A percentile compares a stretch with the other conserved stretches of the same genome.
These are phyloP conservation scores for Ophiostoma himal-ulmi DNA, from an alignment of 2,329 filamentous ascomycete genomes.

Conservation along the genomic window DNA sequence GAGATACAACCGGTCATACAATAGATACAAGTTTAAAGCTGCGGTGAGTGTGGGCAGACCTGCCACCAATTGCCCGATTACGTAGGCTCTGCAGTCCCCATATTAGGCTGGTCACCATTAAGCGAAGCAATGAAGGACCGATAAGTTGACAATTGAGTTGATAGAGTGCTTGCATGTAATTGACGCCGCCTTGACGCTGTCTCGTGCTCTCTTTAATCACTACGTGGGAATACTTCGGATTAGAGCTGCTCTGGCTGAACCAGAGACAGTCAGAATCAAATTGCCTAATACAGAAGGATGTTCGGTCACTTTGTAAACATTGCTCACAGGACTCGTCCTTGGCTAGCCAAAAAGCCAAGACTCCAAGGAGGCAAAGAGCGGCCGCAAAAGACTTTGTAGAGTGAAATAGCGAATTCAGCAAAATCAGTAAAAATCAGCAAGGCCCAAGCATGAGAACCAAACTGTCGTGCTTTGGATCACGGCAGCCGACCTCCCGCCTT, in stretches of 20 bases:
- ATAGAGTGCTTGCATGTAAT: too few species aligned
- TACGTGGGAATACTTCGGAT: too few species aligned
- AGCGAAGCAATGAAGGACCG: too few species aligned
- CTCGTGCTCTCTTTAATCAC: too few species aligned
- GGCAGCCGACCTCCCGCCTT: not conserved
- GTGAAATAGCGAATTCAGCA: not conserved
- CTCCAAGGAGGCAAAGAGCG: constrained; percentile 17
- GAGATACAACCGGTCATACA: too few species aligned
- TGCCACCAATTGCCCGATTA: not conserved
- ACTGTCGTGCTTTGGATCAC: not conserved
- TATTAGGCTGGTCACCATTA: too few species aligned
- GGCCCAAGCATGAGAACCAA: too few species aligned
- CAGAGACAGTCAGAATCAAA: not conserved
- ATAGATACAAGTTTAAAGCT: not conserved
- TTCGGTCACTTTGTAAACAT: constrained; percentile 1
- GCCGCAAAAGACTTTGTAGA: constrained; percentile 2
- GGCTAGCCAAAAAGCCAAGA: constrained; percentile 16
- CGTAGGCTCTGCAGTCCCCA: not conserved
- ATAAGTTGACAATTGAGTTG: too few species aligned
- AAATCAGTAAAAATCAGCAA: not conserved
- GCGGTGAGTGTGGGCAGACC: not conserved
- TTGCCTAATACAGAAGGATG: not conserved
- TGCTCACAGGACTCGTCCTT: not conserved
- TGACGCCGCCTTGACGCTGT: too few species aligned
- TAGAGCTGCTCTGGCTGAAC: too few species aligned